Base-by-base conservation (phyloP, 2,329 filamentous ascomycete species). In the Cyphellophora europaea region DNA sequence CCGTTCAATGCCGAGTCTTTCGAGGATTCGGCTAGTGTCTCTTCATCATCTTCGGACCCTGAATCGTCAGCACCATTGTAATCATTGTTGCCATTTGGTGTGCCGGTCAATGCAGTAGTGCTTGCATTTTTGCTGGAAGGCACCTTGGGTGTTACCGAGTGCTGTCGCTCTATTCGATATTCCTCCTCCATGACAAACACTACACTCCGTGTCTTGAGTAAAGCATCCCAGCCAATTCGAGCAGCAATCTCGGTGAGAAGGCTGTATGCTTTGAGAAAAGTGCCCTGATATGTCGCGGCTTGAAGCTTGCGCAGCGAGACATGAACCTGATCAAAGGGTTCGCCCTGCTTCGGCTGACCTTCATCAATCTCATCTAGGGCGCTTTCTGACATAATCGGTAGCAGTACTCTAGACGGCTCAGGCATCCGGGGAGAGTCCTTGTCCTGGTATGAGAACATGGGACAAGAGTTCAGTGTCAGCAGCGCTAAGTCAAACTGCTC, bases 131-230 rank as follows among this genome's bases (percentile, higher is more conserved):
- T 75, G 50, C 77, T 79, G 15, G 44, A 53, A 40, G 60, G 58
- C 40, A 63, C 53, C 35, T 59, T 62, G 25, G 47, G 60, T 12
- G 64, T 63, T 15, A 67, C 59, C 42, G 79, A 76, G 30, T 63
- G 52, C 29, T 65, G 55, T 13, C 59, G 56, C 62, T 96, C 91
- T 37, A 80, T 82, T 32, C 91, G 78, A 56, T 98, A 98, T 58
- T 98, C 91, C 53, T 98, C 91, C 57, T 98, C 91, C 91, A 98
- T 98, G 32, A 98, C 91, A 50, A 98, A 98, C 2, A 98, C 91
- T 44, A 89, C 88, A 63, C 89, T 96, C 48, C 91, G 76, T 52
- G 93, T 94, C 59, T 86, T 93, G 33, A 98, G 67, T 14, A 98
- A 70, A 54, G 95, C 86, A 51, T 98, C 91, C 91, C 91, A 98